Conservation (phyloP, 1,139 yeast genomes). For the Sporopachydermia cereana region DNA sequence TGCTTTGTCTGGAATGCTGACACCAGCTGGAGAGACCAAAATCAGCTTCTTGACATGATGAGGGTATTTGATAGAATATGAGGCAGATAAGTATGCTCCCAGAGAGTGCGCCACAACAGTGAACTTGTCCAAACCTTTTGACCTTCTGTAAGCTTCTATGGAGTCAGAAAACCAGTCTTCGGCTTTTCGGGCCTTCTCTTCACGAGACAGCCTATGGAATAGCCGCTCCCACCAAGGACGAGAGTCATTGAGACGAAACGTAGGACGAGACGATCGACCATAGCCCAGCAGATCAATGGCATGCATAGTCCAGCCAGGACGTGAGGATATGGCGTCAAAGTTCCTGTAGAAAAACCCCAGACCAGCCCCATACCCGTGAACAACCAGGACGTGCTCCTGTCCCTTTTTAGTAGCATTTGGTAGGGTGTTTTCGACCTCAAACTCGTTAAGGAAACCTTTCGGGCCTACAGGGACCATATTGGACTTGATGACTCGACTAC, state of each 20-base stretch:
- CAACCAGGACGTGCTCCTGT: conserved; percentile 46
- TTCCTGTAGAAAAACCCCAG: conserved; percentile 60
- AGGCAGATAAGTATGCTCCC: conserved; percentile 47
- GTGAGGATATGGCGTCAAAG: conserved; percentile 32
- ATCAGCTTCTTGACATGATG: conserved; percentile 35
- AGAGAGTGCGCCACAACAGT: conserved; percentile 48
- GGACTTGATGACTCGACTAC: neutral
- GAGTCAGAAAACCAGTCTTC: conserved; percentile 46
- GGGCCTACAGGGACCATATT: neutral
- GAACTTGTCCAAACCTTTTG: conserved; percentile 25
- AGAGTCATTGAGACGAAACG: conserved; percentile 27
- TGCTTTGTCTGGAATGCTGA: conserved; percentile 27
- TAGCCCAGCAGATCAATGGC: conserved; percentile 67
- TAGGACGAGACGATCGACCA: conserved; percentile 61
- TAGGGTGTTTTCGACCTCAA: conserved; percentile 22
- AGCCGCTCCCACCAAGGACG: conserved; percentile 24
- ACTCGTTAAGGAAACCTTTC: neutral
- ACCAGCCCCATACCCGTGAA: conserved; percentile 78
- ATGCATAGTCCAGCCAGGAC: conserved; percentile 49
- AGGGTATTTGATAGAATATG: conserved; percentile 36
- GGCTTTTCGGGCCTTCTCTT: conserved; percentile 21
- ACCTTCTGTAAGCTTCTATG: conserved; percentile 32
- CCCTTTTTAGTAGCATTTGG: conserved; percentile 30
- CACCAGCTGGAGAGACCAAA: conserved; percentile 57
- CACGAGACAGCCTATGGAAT: conserved; percentile 17